Conservation (phyloP, 306 rosid species). For the Glycine soja region DNA sequence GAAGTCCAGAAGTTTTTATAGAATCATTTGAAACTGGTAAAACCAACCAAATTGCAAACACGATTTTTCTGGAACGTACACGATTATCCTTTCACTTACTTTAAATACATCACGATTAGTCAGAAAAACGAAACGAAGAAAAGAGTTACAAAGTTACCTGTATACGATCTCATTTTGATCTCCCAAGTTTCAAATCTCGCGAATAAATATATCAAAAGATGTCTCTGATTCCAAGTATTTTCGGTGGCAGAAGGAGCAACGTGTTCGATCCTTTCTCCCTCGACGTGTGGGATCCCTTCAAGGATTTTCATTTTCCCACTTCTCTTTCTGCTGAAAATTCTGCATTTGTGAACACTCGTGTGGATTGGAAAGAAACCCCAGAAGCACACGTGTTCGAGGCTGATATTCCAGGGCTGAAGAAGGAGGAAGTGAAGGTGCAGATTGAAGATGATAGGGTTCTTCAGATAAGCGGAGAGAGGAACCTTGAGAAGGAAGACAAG, state of each 20-base stretch:
- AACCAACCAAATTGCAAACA: neutral
- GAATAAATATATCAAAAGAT: neutral
- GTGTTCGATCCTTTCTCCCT: constrained; percentile 48
- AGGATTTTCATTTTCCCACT: constrained; percentile 33
- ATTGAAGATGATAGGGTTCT: constrained; percentile 54
- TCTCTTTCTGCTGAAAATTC: constrained; percentile 48
- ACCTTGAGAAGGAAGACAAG: constrained; percentile 53
- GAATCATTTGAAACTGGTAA: neutral
- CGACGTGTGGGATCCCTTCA: constrained; percentile 51
- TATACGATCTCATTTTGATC: neutral
- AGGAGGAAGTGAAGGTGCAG: constrained; percentile 55
- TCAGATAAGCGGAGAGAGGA: constrained; percentile 54
- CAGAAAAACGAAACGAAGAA: too few relatives aligned
- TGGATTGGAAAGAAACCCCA: constrained; percentile 59
- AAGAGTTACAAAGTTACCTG: neutral
- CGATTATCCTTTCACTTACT: neutral
- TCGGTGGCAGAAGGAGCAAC: constrained; percentile 48
- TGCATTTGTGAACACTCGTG: constrained; percentile 38
- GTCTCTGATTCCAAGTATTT: constrained; percentile 56
- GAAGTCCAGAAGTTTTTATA: neutral
- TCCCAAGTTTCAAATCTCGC: neutral
- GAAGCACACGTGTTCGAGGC: constrained; percentile 58
- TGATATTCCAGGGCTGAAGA: constrained; percentile 50
- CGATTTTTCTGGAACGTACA: constrained; percentile 6
- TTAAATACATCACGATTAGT: neutral